A percentile compares a stretch with the other conserved stretches of the same genome.
Evolutionary conservation across 2,329 filamentous ascomycete genomes (phyloP).

Genomic region (Xylaria sp.): DNA sequence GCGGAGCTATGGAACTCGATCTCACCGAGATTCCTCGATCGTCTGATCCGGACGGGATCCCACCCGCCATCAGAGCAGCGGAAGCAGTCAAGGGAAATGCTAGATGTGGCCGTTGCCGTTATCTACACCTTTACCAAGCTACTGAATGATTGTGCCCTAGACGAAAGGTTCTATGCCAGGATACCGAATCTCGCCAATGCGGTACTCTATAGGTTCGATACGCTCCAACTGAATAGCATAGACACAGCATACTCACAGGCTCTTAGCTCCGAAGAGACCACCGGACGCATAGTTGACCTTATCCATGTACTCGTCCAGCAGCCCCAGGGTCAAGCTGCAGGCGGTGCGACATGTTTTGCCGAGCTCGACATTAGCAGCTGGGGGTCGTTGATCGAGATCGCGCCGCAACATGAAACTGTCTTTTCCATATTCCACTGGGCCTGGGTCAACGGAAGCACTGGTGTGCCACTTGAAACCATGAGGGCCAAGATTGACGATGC

Average conservation of each 20-base stretch:
- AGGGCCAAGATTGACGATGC: constrained; percentile 58
- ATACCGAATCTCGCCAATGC: constrained; percentile 65
- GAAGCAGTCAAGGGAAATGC: constrained; percentile 67
- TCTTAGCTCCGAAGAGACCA: constrained; percentile 64
- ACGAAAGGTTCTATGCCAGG: constrained; percentile 60
- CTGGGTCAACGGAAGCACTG: constrained; percentile 63
- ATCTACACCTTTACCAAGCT: constrained; percentile 70
- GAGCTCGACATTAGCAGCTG: constrained; percentile 60
- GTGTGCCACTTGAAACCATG: constrained; percentile 45
- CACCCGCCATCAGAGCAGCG: constrained; percentile 50
- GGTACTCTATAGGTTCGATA: constrained; percentile 55
- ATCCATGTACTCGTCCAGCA: constrained; percentile 66
- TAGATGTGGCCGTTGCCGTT: constrained; percentile 71
- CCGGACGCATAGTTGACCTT: constrained; percentile 65
- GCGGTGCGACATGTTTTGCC: constrained; percentile 50
- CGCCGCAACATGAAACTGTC: constrained; percentile 63
- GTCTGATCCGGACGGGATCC: constrained; percentile 67
- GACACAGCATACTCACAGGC: constrained; percentile 10
- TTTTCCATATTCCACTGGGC: constrained; percentile 67
- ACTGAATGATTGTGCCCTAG: constrained; percentile 60
- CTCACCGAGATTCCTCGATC: constrained; percentile 71
- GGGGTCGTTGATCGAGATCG: constrained; percentile 66
- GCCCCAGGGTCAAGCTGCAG: constrained; percentile 58
- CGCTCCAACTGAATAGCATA: neutral
- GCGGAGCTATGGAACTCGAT: constrained; percentile 67